Conservation (phyloP, 345 rosid genomes). For the Arabis hirsuta region DNA sequence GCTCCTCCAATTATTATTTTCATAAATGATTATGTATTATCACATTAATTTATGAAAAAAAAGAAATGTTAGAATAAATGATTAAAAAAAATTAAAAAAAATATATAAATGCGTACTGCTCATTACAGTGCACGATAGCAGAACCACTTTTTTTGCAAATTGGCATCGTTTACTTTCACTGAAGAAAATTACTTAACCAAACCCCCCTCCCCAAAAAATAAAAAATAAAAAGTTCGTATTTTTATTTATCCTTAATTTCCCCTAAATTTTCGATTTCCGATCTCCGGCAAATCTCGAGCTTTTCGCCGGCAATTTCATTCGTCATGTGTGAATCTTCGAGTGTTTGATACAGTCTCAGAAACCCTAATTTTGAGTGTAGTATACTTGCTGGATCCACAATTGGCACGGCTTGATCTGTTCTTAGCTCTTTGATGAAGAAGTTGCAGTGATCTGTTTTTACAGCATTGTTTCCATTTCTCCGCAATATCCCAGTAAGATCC, state of each 20-base stretch:
- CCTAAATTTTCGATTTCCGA: conserved; percentile 43
- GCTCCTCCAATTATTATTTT: background rate
- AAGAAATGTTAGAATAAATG: conserved; percentile 5
- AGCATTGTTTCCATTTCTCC: conserved; percentile 28
- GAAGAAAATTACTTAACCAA: conserved; percentile 33
- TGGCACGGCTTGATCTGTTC: conserved; percentile 50
- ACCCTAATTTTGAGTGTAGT: conserved; percentile 25
- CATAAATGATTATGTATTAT: background rate
- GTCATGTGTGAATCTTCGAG: conserved; percentile 15
- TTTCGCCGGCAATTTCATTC: conserved; percentile 32
- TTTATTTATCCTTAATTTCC: conserved; percentile 41
- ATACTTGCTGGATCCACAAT: conserved; percentile 44
- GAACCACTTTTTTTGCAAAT: conserved; percentile 37
- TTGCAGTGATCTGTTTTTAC: conserved; percentile 7
- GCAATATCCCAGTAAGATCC: conserved; percentile 33
- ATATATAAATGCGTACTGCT: conserved; percentile 30
- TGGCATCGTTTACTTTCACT: conserved; percentile 45
- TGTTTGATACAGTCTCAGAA: conserved; percentile 8
- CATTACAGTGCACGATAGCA: conserved; percentile 46
- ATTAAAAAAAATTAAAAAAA: background rate
- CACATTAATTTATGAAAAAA: conserved; percentile 9
- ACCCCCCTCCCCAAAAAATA: background rate
- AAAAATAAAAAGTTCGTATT: background rate
- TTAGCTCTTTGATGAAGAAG: conserved; percentile 9
- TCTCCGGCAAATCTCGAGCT: conserved; percentile 39